Conservation (phyloP, 2,329 filamentous ascomycete genomes). For the Sarocladium oryzae region DNA sequence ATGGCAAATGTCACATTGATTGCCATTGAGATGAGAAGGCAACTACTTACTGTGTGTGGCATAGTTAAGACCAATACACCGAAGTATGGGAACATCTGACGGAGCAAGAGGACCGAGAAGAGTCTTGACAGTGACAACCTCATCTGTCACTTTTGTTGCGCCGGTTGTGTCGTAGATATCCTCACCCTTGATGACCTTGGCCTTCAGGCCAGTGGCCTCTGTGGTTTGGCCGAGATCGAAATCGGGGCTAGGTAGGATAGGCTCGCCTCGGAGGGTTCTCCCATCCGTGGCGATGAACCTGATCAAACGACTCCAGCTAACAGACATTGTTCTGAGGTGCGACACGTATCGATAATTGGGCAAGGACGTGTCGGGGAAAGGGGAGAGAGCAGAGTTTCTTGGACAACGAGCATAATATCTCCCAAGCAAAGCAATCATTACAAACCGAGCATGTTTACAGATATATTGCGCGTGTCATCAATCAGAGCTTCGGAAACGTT, state of each 20-base stretch:
- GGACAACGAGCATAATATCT: background rate
- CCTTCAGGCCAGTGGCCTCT: constrained; percentile 40
- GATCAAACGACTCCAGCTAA: constrained; percentile 45
- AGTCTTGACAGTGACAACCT: constrained; percentile 45
- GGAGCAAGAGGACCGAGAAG: constrained; percentile 45
- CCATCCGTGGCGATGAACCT: constrained; percentile 48
- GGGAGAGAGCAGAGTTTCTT: background rate
- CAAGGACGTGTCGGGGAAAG: background rate
- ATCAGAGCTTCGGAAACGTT: background rate
- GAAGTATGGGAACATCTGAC: constrained; percentile 47
- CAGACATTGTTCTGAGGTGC: constrained; percentile 18
- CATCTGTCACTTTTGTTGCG: constrained; percentile 43
- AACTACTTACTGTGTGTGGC: constrained; percentile 44
- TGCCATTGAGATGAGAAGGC: no score
- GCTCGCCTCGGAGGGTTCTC: constrained; percentile 43
- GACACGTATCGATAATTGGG: background rate
- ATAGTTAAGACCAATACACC: constrained; percentile 56
- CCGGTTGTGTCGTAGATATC: constrained; percentile 42
- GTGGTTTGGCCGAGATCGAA: constrained; percentile 44
- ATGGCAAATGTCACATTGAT: background rate
- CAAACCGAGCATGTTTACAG: background rate
- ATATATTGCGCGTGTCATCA: constrained; percentile 11
- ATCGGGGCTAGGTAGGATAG: constrained; percentile 35
- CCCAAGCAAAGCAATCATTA: background rate
- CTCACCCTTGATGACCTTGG: constrained; percentile 42